phyloP scores from a whole-genome alignment of 306 rosid species.

The Glycyrrhiza uralensis region DNA sequence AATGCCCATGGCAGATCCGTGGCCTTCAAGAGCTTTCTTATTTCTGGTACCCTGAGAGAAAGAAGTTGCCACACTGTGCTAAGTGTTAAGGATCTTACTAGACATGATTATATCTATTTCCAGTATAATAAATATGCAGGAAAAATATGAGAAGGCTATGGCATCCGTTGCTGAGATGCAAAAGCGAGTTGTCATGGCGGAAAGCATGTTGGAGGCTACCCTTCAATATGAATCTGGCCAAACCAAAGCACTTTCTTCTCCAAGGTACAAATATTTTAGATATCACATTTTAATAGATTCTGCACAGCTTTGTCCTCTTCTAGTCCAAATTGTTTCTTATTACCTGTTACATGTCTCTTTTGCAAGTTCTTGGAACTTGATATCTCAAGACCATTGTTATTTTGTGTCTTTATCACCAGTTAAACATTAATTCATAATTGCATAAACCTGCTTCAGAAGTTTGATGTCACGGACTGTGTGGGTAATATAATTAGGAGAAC shows the following conservation, averaged over 20 bases:
- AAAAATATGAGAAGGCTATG: conserved; percentile 79
- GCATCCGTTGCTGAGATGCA: conserved; percentile 69
- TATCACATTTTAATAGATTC: conserved; percentile 4
- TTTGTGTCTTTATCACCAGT: not conserved
- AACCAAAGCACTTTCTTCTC: conserved; percentile 72
- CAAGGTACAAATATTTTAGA: conserved; percentile 49
- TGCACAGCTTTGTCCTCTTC: conserved; percentile 9
- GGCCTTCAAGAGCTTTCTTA: conserved; percentile 7
- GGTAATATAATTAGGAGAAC: not conserved
- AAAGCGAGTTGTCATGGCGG: conserved; percentile 79
- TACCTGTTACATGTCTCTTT: not conserved
- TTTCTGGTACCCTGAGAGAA: conserved; percentile 6
- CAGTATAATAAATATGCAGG: conserved; percentile 55
- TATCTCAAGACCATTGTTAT: conserved; percentile 9
- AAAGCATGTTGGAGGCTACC: conserved; percentile 93
- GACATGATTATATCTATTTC: conserved; percentile 39
- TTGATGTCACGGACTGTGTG: not conserved
- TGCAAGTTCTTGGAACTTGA: conserved; percentile 9
- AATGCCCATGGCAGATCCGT: conserved; percentile 1
- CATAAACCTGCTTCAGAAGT: conserved; percentile 4
- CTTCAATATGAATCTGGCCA: conserved; percentile 96
- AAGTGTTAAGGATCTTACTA: conserved; percentile 28
- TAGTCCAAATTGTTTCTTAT: conserved; percentile 4
- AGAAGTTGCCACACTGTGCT: conserved; percentile 7
- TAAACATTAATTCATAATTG: conserved; percentile 8